A percentile compares a stretch with the other conserved stretches of the same genome.
These are phyloP conservation scores for Talaromyces pinophilus DNA, from an alignment of 2,329 filamentous ascomycete species.

Conservation along the genomic window DNA sequence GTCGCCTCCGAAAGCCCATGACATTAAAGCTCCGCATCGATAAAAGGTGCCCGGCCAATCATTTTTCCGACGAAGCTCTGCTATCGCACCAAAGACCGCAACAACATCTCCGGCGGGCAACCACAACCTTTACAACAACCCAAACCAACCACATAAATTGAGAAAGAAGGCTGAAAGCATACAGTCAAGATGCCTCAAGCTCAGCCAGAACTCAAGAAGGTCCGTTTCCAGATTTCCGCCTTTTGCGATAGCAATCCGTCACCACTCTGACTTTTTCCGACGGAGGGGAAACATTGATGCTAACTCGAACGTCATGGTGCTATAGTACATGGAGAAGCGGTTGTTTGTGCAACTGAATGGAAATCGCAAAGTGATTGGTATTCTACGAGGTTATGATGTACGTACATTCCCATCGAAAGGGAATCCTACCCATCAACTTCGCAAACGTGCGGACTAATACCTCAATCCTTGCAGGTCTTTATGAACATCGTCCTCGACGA, in stretches of 20 bases:
- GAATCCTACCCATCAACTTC: neutral
- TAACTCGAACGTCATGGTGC: slow-evolving; percentile 20
- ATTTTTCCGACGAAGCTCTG: slow-evolving; percentile 36
- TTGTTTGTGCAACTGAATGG: slow-evolving; percentile 97
- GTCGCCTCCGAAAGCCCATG: neutral
- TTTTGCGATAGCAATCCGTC: neutral
- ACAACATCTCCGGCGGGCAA: slow-evolving; percentile 3
- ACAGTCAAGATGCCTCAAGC: slow-evolving; percentile 84
- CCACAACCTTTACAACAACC: slow-evolving; percentile 1
- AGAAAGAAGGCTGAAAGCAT: slow-evolving; percentile 26
- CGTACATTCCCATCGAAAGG: slow-evolving; percentile 34
- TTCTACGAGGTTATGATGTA: slow-evolving; percentile 95
- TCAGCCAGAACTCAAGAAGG: slow-evolving; percentile 98
- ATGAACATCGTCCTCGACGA: slow-evolving; percentile 98
- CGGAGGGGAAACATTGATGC: slow-evolving; percentile 1
- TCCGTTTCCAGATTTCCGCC: slow-evolving; percentile 42
- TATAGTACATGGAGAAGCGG: slow-evolving; percentile 97
- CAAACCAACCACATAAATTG: slow-evolving; percentile 32
- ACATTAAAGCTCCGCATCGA: slow-evolving; percentile 24
- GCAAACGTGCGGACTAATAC: neutral
- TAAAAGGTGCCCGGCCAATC: slow-evolving; percentile 35
- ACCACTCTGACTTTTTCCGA: neutral
- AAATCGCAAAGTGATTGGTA: slow-evolving; percentile 93
- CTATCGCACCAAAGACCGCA: slow-evolving; percentile 28
- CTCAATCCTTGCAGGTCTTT: slow-evolving; percentile 71